A percentile compares a stretch with the other conserved stretches of the same genome.
Evolutionary conservation across 2,329 filamentous ascomycete genomes (phyloP).

Genomic region (Huntiella savannae): DNA sequence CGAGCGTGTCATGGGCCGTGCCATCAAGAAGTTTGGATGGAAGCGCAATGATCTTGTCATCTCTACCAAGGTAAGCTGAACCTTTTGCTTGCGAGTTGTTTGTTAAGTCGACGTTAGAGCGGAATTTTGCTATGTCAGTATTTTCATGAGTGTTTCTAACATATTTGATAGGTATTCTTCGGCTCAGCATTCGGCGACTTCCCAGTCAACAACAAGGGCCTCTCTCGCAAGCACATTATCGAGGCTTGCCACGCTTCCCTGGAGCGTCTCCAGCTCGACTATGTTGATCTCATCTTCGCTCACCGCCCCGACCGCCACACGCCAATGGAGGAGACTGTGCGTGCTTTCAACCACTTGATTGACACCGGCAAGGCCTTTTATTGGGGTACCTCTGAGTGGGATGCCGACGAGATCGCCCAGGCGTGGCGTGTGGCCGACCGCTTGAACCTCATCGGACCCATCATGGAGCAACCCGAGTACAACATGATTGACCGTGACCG

Average conservation of each 20-base stretch:
- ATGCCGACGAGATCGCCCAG: slow-evolving; percentile 43
- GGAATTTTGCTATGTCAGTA: neutral
- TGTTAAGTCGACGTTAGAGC: neutral
- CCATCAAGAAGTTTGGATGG: slow-evolving; percentile 40
- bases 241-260: slow-evolving; percentile 44
- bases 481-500: slow-evolving; percentile 42
- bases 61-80: slow-evolving; percentile 29
- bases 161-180: slow-evolving; percentile 31
- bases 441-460: slow-evolving; percentile 40
- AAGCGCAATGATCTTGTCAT: slow-evolving; percentile 42
- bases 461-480: slow-evolving; percentile 50
- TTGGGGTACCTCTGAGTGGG: slow-evolving; percentile 54
- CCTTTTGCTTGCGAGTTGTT: neutral
- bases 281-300: slow-evolving; percentile 51
- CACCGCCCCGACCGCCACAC: slow-evolving; percentile 49
- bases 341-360: slow-evolving; percentile 52
- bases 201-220: slow-evolving; percentile 45
- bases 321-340: slow-evolving; percentile 52
- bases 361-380: slow-evolving; percentile 49
- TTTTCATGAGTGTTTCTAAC: neutral
- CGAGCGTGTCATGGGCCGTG: slow-evolving; percentile 42
- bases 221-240: slow-evolving; percentile 50
- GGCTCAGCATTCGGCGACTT: slow-evolving; percentile 40
- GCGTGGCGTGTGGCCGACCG: slow-evolving; percentile 42
- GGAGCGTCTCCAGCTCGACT: slow-evolving; percentile 36